These are phyloP conservation scores for Selaginella moellendorffii DNA, from an alignment of 75 land plant genomes.

Conservation along the genomic window DNA sequence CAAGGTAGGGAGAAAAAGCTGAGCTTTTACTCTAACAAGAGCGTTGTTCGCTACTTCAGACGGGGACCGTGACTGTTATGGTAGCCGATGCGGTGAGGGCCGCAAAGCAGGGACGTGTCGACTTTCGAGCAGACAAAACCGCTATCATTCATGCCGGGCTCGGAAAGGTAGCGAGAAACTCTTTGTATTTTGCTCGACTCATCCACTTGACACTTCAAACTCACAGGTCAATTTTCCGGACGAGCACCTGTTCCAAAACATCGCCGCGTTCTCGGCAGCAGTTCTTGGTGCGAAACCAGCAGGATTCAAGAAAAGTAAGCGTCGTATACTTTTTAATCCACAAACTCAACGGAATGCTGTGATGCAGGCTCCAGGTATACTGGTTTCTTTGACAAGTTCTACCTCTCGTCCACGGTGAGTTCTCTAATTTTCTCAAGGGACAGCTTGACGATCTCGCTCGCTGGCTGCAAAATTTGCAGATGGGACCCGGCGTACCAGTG, in stretches of 20 bases:
- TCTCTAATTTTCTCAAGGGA: background rate
- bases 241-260: conserved; percentile 51
- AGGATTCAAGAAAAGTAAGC: conserved; percentile 83
- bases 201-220: background rate
- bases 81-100: conserved; percentile 50
- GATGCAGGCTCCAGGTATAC: conserved; percentile 75
- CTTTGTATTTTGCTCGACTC: conserved; percentile 13
- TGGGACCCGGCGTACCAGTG: conserved; percentile 70
- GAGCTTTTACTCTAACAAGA: background rate
- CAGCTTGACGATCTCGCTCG: background rate
- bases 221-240: conserved; percentile 62
- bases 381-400: conserved; percentile 63
- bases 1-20: conserved; percentile 32
- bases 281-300: conserved; percentile 84
- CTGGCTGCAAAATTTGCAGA: conserved; percentile 28
- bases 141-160: conserved; percentile 87
- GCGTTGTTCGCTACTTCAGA: conserved; percentile 33
- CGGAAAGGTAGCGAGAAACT: conserved; percentile 50
- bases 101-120: conserved; percentile 61
- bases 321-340: background rate
- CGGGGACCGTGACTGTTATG: conserved; percentile 68
- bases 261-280: conserved; percentile 77
- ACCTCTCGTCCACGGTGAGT: conserved; percentile 60
- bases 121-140: conserved; percentile 71
- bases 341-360: background rate